Evolutionary conservation across 75 land plant species (phyloP).

Genomic region (Selaginella tamariscina): DNA sequence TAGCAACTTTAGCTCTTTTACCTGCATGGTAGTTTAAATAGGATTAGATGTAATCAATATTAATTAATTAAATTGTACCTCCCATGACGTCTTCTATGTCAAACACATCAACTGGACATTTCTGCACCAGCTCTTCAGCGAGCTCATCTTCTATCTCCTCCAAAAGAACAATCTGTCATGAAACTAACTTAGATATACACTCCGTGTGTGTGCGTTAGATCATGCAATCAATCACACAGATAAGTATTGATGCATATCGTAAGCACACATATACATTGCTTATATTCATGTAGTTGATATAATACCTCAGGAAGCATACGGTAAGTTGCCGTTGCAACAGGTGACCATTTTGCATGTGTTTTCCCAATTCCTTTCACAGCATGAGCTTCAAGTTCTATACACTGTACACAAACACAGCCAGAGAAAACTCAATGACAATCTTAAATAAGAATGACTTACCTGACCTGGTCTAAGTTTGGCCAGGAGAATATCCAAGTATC

Average conservation of each 20-base stretch:
- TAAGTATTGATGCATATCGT: not conserved
- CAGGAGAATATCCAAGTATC: slow-evolving; percentile 46
- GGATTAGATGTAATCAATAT: not conserved
- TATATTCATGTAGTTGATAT: not conserved
- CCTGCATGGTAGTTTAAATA: not conserved
- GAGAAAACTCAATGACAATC: not conserved
- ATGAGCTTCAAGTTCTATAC: slow-evolving; percentile 91
- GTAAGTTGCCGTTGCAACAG: slow-evolving; percentile 89
- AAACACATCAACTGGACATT: slow-evolving; percentile 81
- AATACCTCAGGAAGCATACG: slow-evolving; percentile 93
- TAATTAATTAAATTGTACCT: slow-evolving; percentile 26
- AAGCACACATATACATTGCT: not conserved
- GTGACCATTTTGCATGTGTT: slow-evolving; percentile 98
- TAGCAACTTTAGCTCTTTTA: slow-evolving; percentile 52
- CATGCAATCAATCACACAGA: not conserved
- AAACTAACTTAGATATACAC: not conserved
- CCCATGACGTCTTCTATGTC: slow-evolving; percentile 76
- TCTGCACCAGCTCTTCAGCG: slow-evolving; percentile 68
- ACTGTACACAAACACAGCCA: slow-evolving; percentile 27
- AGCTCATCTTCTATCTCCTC: slow-evolving; percentile 52
- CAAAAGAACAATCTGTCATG: slow-evolving; percentile 51
- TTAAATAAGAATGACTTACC: slow-evolving; percentile 26
- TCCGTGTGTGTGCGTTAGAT: not conserved
- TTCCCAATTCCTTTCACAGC: slow-evolving; percentile 90
- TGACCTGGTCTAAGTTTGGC: slow-evolving; percentile 83